These are phyloP conservation scores for Wallacemonas sp. DNA, from an alignment of 208 protist genomes.

Conservation along the genomic window DNA sequence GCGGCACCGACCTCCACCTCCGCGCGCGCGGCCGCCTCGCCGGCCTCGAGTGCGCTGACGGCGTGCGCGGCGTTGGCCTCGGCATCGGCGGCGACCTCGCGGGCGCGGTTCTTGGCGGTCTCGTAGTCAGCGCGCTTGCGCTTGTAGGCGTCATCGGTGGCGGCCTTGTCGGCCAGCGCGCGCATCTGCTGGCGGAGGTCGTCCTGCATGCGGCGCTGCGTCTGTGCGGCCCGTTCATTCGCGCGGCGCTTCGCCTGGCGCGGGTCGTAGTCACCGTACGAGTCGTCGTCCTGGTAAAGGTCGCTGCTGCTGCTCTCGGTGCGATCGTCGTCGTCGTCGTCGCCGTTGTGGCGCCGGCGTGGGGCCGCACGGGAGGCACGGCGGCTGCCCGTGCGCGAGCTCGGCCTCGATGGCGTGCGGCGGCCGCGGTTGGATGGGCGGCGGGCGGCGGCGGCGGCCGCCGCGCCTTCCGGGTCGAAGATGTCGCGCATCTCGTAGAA, in stretches of 20 bases:
- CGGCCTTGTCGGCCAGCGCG: constrained; percentile 42
- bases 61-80: not conserved
- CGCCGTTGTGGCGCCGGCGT: not conserved
- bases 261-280: constrained; percentile 13
- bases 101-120: constrained; percentile 46
- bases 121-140: constrained; percentile 46
- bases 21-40: constrained; percentile 61
- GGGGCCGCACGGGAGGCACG: constrained; percentile 5
- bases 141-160: constrained; percentile 48
- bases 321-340: constrained; percentile 22
- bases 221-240: constrained; percentile 30
- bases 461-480: constrained; percentile 30
- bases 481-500: constrained; percentile 75
- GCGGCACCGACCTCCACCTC: constrained; percentile 64
- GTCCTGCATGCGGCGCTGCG: constrained; percentile 26
- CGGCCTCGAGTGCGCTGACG: constrained; percentile 38
- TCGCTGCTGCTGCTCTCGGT: constrained; percentile 24
- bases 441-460: too few species aligned
- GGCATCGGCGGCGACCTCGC: not conserved
- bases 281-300: constrained; percentile 19
- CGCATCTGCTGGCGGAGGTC: constrained; percentile 45
- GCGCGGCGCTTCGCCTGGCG: constrained; percentile 27
- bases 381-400: constrained; percentile 11
- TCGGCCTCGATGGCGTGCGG: not conserved
- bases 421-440: too few species aligned